phyloP scores from a whole-genome alignment of 768 basidiomycete genomes.

The Mycena rosella region DNA sequence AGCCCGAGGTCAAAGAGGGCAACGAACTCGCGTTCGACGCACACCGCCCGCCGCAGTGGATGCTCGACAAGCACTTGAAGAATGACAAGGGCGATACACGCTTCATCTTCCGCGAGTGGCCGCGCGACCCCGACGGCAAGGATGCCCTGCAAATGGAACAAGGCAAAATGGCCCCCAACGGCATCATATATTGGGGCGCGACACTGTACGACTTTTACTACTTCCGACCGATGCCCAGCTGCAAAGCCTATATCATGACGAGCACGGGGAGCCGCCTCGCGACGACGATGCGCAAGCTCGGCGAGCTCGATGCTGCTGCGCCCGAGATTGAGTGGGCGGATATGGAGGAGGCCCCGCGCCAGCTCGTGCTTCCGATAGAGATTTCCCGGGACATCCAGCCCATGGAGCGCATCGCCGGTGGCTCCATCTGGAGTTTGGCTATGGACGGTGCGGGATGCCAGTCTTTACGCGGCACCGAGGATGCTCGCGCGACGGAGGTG shows the following conservation, averaged over 20 bases:
- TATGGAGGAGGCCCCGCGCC: conserved; percentile 49
- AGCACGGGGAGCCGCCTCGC: conserved; percentile 54
- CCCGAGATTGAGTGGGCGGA: conserved; percentile 51
- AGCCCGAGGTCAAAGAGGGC: not conserved
- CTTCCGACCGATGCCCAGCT: conserved; percentile 41
- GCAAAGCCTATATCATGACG: conserved; percentile 34
- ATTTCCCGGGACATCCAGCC: conserved; percentile 43
- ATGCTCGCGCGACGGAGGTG: conserved; percentile 7
- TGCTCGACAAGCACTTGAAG: conserved; percentile 3
- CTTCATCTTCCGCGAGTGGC: conserved; percentile 46
- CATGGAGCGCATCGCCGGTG: conserved; percentile 4
- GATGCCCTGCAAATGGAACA: conserved; percentile 21
- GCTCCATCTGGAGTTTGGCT: not conserved
- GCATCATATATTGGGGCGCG: conserved; percentile 55
- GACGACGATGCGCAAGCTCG: conserved; percentile 50
- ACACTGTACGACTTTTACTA: conserved; percentile 57
- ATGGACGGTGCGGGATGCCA: not conserved
- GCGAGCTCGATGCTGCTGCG: conserved; percentile 49
- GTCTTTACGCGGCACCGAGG: conserved; percentile 25
- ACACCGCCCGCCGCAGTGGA: conserved; percentile 12
- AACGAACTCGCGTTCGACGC: conserved; percentile 7
- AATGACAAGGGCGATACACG: conserved; percentile 30
- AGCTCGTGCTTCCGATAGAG: conserved; percentile 37
- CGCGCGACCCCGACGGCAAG: conserved; percentile 47
- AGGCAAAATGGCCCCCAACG: conserved; percentile 51